Evolutionary conservation across 495 filamentous ascomycete species (phyloP).

Genomic region (Penicillium fimorum): DNA sequence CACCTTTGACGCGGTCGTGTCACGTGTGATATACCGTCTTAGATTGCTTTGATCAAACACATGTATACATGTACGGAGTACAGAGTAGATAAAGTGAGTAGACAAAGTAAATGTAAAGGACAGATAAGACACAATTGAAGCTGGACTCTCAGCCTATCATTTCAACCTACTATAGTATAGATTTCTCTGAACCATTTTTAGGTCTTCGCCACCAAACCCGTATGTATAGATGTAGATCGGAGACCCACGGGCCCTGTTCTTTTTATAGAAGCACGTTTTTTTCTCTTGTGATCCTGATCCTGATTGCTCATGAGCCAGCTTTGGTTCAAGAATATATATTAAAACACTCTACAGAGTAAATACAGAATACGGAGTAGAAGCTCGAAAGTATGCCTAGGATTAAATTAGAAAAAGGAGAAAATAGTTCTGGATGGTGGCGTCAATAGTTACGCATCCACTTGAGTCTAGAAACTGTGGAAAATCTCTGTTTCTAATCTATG

Average conservation of each 20-base stretch:
- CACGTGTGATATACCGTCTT: not conserved
- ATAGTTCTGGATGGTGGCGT: slow-evolving; percentile 27
- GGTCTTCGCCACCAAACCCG: slow-evolving; percentile 8
- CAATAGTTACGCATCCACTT: slow-evolving; percentile 22
- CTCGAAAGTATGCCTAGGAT: slow-evolving; percentile 2
- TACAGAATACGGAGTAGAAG: not conserved
- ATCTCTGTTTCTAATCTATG: too few relatives aligned
- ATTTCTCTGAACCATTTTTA: not conserved
- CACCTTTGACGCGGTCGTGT: not conserved
- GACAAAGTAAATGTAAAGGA: not conserved
- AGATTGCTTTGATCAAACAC: not conserved
- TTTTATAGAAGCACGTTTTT: slow-evolving; percentile 3
- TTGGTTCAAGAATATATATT: not conserved
- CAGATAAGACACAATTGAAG: not conserved
- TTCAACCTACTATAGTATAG: not conserved
- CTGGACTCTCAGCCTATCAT: not conserved
- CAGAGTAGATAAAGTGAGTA: too few relatives aligned
- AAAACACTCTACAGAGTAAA: not conserved
- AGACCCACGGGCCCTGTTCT: slow-evolving; percentile 10
- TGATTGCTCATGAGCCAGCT: not conserved
- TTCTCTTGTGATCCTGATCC: not conserved
- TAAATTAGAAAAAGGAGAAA: slow-evolving; percentile 17
- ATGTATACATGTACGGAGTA: too few relatives aligned
- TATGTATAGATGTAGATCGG: slow-evolving; percentile 5
- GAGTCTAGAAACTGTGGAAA: slow-evolving; percentile 1